Percentiles rank a stretch among this genome's conserved stretches.
Conservation (phyloP, 1,139 yeast genomes). For the Blastobotrys serpentis region DNA sequence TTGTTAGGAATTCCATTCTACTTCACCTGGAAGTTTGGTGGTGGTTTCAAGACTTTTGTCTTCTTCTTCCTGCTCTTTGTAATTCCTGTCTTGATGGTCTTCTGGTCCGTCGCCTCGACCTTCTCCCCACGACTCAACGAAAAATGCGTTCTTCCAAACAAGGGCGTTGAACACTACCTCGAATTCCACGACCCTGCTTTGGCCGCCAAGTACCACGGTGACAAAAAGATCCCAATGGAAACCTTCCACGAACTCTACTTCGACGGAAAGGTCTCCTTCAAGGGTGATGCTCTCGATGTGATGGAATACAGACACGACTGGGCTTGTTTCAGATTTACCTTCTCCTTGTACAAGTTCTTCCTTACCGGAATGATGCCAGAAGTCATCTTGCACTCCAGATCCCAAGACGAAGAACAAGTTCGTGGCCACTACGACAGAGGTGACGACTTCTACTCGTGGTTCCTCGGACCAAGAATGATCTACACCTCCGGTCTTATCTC, state of each 20-base stretch:
- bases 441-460: conserved; percentile 93
- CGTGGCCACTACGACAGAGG: conserved; percentile 96
- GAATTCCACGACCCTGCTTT: conserved; percentile 78
- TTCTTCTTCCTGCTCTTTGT: conserved; percentile 49
- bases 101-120: conserved; percentile 77
- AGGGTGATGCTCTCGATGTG: conserved; percentile 82
- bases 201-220: conserved; percentile 68
- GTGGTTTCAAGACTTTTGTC: conserved; percentile 66
- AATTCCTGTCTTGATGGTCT: conserved; percentile 73
- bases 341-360: conserved; percentile 75
- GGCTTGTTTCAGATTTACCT: conserved; percentile 79
- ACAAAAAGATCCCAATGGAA: conserved; percentile 83
- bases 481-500: conserved; percentile 84
- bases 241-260: conserved; percentile 88
- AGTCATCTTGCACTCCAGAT: conserved; percentile 84
- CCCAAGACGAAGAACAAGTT: conserved; percentile 95
- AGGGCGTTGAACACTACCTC: conserved; percentile 75
- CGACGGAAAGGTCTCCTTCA: conserved; percentile 79
- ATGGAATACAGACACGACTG: conserved; percentile 90
- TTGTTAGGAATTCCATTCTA: conserved; percentile 63
- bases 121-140: conserved; percentile 81
- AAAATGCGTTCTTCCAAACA: conserved; percentile 71
- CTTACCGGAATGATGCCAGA: conserved; percentile 90
- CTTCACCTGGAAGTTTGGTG: conserved; percentile 64
- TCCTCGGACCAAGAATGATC: conserved; percentile 91